Percentiles rank a stretch among this genome's conserved stretches.
phyloP scores from a whole-genome alignment of 192 early-diverging fungal species.

The Backusella parvicylindrica region DNA sequence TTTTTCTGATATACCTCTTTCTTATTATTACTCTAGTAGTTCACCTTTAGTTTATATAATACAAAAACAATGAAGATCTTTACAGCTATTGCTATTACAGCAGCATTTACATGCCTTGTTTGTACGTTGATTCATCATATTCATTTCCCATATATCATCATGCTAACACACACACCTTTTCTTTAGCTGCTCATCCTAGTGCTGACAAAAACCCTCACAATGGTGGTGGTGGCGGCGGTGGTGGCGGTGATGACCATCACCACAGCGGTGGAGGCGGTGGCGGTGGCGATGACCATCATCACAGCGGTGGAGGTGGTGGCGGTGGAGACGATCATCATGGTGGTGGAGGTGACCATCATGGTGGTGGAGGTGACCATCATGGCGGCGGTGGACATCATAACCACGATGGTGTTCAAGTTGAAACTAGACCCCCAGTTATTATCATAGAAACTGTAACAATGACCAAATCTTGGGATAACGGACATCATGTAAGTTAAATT shows the following conservation, averaged over 20 bases:
- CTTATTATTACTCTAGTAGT: background rate
- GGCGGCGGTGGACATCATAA: background rate
- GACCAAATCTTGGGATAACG: background rate
- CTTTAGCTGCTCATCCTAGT: background rate
- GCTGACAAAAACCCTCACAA: background rate
- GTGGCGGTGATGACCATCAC: background rate
- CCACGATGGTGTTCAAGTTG: background rate
- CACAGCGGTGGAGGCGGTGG: background rate
- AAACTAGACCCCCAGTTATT: slow-evolving; percentile 16
- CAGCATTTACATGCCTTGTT: background rate
- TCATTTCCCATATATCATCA: background rate
- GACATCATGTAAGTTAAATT: too few relatives aligned
- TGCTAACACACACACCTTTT: background rate
- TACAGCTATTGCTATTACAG: slow-evolving; percentile 1
- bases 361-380: background rate
- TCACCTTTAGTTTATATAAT: background rate
- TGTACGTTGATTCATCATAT: background rate
- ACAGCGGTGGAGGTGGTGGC: background rate
- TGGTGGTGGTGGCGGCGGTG: background rate
- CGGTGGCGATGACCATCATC: background rate
- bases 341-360: background rate
- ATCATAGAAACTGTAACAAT: slow-evolving; percentile 8
- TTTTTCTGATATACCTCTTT: background rate
- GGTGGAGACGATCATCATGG: too few relatives aligned
- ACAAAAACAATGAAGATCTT: background rate